These are phyloP conservation scores for Sordaria brevicollis DNA, from an alignment of 495 filamentous ascomycete genomes.

Conservation along the genomic window DNA sequence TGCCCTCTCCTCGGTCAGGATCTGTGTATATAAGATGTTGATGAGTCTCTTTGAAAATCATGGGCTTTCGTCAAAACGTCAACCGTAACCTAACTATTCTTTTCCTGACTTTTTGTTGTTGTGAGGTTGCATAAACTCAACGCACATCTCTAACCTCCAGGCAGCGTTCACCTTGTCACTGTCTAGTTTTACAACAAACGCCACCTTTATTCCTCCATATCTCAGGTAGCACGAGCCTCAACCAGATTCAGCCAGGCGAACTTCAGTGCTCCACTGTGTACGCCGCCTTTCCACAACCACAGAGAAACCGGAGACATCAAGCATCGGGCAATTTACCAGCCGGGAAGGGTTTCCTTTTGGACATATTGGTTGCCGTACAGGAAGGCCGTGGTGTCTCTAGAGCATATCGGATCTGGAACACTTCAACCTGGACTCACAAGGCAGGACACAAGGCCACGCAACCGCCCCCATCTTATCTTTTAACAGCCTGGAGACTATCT, in stretches of 20 bases:
- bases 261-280: neutral
- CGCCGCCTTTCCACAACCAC: neutral
- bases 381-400: neutral
- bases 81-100: neutral
- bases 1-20: neutral
- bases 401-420: neutral
- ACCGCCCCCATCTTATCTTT: neutral
- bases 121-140: neutral
- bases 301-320: neutral
- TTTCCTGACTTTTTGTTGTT: neutral
- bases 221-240: constrained; percentile 14
- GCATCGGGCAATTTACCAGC: neutral
- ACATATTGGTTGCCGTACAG: neutral
- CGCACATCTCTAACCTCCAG: neutral
- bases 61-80: neutral
- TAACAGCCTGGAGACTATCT: neutral
- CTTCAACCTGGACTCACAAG: neutral
- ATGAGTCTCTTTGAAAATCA: neutral
- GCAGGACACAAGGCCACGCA: neutral
- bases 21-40: constrained; percentile 4
- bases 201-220: neutral
- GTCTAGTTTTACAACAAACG: neutral
- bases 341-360: neutral
- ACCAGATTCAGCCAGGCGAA: neutral
- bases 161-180: neutral